phyloP scores from a whole-genome alignment of 345 rosid genomes.

The Lepidium africanum region DNA sequence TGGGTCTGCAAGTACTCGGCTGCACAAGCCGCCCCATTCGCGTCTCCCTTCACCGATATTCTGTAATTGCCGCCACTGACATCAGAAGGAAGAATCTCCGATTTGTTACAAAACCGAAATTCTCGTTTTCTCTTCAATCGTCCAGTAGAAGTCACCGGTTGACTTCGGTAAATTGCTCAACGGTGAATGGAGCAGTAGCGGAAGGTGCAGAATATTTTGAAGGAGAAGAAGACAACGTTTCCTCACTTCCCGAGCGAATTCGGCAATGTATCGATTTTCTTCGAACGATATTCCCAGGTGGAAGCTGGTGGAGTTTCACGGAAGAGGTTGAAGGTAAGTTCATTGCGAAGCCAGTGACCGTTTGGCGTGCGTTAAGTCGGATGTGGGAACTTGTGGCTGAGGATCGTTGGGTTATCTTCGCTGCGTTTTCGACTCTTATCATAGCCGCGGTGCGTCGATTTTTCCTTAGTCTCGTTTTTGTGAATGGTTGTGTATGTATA shows the following conservation, averaged over 20 bases:
- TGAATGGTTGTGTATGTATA: not conserved
- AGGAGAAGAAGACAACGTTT: conserved; percentile 33
- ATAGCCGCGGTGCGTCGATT: conserved; percentile 61
- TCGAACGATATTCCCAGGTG: conserved; percentile 70
- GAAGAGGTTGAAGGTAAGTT: conserved; percentile 59
- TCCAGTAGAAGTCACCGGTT: not conserved
- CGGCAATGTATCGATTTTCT: conserved; percentile 41
- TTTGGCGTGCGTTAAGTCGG: conserved; percentile 75
- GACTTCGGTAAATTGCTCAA: conserved; percentile 36
- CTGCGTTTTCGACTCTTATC: conserved; percentile 73
- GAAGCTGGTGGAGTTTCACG: conserved; percentile 86
- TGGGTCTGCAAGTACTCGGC: conserved; percentile 46
- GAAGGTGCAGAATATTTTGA: conserved; percentile 27
- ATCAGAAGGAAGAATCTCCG: conserved; percentile 22
- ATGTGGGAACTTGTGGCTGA: conserved; percentile 86
- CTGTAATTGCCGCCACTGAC: not conserved
- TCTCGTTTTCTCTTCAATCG: conserved; percentile 11
- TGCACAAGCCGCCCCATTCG: conserved; percentile 30
- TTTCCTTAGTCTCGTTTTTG: not conserved
- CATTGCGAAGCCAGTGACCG: conserved; percentile 67
- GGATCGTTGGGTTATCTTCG: conserved; percentile 82
- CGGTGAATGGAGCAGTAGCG: conserved; percentile 52
- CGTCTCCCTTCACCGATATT: conserved; percentile 27
- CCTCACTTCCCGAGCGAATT: conserved; percentile 34
- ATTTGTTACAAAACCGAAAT: conserved; percentile 1